Percentiles rank a stretch among this genome's conserved stretches.
phyloP scores from a whole-genome alignment of 176 grass and related monocot genomes.

The Eragrostis curvula region DNA sequence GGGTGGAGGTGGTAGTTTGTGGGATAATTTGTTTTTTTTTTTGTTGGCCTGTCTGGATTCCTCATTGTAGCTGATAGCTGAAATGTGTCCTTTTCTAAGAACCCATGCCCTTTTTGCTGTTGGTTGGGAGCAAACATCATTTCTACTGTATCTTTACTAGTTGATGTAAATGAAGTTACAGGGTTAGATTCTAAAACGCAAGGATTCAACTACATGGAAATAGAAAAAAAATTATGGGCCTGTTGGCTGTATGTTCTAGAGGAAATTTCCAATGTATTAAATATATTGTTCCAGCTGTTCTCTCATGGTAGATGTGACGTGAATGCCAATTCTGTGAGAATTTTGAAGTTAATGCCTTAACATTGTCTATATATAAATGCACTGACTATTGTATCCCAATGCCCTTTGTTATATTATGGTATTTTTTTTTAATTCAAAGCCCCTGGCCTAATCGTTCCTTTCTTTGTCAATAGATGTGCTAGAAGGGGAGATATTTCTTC shows the following conservation, averaged over 20 bases:
- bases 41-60: background rate
- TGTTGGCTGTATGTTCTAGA: background rate
- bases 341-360: conserved; percentile 1
- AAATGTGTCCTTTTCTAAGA: background rate
- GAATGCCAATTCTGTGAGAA: background rate
- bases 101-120: background rate
- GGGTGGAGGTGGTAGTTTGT: no score
- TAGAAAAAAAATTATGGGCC: background rate
- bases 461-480: conserved; percentile 73
- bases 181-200: background rate
- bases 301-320: background rate
- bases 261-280: background rate
- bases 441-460: conserved; percentile 35
- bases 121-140: background rate
- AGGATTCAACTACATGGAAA: background rate
- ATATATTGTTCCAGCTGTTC: background rate
- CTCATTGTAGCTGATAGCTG: background rate
- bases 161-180: background rate
- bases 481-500: conserved; percentile 99
- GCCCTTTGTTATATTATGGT: background rate
- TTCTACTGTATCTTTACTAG: background rate
- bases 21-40: background rate
- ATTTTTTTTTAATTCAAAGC: conserved; percentile 6
- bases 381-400: background rate
- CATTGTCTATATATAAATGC: background rate